Base-by-base conservation (phyloP, 139 green algal genomes). In the Micromonas pusilla region DNA sequence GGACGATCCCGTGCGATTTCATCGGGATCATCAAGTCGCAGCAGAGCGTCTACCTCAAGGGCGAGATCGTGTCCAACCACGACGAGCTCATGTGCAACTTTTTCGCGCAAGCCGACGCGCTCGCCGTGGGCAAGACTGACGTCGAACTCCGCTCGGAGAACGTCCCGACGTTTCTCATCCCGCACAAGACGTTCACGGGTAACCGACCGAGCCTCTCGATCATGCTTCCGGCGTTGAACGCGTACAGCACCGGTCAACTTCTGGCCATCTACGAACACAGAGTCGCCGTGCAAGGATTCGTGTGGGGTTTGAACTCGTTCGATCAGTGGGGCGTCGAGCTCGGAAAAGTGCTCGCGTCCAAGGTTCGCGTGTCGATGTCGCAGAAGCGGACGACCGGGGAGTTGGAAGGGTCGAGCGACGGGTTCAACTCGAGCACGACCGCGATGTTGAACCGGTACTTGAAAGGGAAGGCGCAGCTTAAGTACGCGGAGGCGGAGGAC, bases 81-180 rank as follows among this genome's bases (percentile, higher is more conserved):
- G 96, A 99, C 76, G 96, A 99, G 90, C 89, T 99, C 33, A 98
- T 99, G 93, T 97, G 91, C 92, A 99, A 99, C 90, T 99, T 99
- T 88, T 99, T 99, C 81, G 96, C 96, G 2, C 92, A 80, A 30
- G 88, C 92, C 25, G 96, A 99, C 80, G 96, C 96, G 16, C 88
- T 99, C 63, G 96, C 95, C 13, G 91, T 91, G 53, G 96, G 96
- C 82, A 99, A 99, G 87, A 89, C 84, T 1, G 85, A 85, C 0
- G 83, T 90, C 28, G 86, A 97, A 85, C 87, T 99, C 75, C 80
- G 87, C 19, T 83, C 83, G 3, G 93, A 98, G 81, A 90, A 90
- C 76, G 88, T 96, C 66, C 90, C 94, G 6, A 88, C 96, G 72
- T 87, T 89, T 79, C 88, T 99, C 68, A 94, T 98, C 73, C 89